These are phyloP conservation scores for Candolleomyces efflorescens DNA, from an alignment of 768 basidiomycete species.

Conservation along the genomic window DNA sequence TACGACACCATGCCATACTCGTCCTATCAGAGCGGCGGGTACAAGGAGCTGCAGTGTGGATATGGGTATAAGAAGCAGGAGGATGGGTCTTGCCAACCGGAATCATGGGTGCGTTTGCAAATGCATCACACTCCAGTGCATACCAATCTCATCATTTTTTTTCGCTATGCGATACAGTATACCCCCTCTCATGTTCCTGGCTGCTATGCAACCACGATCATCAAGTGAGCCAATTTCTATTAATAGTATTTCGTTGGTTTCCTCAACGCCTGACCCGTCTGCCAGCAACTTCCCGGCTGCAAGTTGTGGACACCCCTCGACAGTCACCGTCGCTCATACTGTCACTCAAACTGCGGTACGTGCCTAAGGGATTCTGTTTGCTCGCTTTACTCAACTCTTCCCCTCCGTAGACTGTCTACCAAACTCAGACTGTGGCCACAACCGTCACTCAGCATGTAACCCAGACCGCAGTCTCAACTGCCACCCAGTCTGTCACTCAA, in stretches of 20 bases:
- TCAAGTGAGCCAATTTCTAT: slow-evolving; percentile 29
- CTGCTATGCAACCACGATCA: slow-evolving; percentile 65
- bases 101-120: slow-evolving; percentile 51
- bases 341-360: slow-evolving; percentile 9
- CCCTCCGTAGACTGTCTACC: slow-evolving; percentile 20
- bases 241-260: slow-evolving; percentile 4
- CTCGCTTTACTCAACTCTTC: neutral
- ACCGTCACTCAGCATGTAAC: slow-evolving; percentile 40
- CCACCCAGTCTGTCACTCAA: slow-evolving; percentile 38
- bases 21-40: slow-evolving; percentile 58
- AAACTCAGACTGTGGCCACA: slow-evolving; percentile 36
- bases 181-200: slow-evolving; percentile 37
- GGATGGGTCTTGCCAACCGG: slow-evolving; percentile 49
- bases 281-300: neutral
- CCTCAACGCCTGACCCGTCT: neutral
- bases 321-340: neutral
- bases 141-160: neutral
- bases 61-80: slow-evolving; percentile 59
- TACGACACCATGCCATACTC: slow-evolving; percentile 55
- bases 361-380: neutral
- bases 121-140: neutral
- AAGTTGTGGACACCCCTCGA: neutral
- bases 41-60: slow-evolving; percentile 62
- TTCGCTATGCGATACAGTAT: slow-evolving; percentile 16
- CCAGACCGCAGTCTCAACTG: slow-evolving; percentile 27